phyloP scores from a whole-genome alignment of 768 basidiomycete genomes.

The Suillus discolor region DNA sequence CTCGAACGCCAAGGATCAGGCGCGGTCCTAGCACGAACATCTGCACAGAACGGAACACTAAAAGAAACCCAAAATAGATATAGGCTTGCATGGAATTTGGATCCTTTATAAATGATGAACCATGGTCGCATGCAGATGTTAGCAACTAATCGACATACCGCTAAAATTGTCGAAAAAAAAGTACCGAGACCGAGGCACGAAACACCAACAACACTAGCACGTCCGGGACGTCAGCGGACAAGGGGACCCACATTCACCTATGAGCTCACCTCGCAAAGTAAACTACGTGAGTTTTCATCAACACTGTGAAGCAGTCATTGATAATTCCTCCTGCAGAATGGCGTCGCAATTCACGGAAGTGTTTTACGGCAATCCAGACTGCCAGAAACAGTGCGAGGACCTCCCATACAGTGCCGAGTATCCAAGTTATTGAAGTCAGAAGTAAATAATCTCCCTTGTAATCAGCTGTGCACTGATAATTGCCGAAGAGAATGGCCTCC shows the following conservation, averaged over 20 bases:
- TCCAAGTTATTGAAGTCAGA: not conserved
- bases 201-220: not conserved
- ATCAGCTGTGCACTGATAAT: not conserved
- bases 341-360: not conserved
- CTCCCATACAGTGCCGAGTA: not conserved
- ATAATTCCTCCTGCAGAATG: not conserved
- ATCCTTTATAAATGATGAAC: not conserved
- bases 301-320: not conserved
- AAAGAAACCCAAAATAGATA: not conserved
- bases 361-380: not conserved
- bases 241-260: not conserved
- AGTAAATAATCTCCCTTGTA: not conserved
- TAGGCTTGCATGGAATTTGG: not conserved
- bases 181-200: not conserved
- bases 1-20: not conserved
- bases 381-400: not conserved
- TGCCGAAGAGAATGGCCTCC: not conserved
- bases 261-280: not conserved
- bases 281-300: not conserved
- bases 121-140: not conserved
- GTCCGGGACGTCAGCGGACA: not conserved
- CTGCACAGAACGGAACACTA: not conserved
- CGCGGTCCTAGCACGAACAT: not conserved
- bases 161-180: not conserved
- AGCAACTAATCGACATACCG: not conserved